phyloP scores from a whole-genome alignment of 192 early-diverging fungal genomes.

The Coemansia sp. region DNA sequence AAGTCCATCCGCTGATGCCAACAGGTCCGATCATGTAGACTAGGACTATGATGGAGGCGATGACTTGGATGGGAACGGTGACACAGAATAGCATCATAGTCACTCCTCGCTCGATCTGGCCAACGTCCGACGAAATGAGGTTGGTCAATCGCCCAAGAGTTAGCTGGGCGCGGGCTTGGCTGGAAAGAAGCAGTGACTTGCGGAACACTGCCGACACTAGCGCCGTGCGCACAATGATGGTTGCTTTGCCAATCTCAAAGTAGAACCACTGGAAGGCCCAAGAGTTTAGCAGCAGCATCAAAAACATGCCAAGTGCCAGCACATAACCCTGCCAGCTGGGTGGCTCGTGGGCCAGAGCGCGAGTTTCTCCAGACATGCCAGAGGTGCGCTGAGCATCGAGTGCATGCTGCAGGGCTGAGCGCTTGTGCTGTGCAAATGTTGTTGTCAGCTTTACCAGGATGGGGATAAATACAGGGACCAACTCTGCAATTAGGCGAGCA shows the following conservation, averaged over 20 bases:
- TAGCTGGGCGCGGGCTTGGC: constrained; percentile 34
- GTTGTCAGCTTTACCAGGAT: constrained; percentile 40
- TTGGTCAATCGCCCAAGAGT: constrained; percentile 39
- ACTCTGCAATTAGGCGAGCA: constrained; percentile 35
- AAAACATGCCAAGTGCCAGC: constrained; percentile 44
- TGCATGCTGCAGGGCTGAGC: constrained; percentile 18
- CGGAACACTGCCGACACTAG: constrained; percentile 58
- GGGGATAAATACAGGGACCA: constrained; percentile 41
- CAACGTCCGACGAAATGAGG: constrained; percentile 40
- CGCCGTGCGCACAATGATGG: constrained; percentile 39
- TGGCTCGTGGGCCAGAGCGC: background rate
- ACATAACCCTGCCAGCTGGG: constrained; percentile 52
- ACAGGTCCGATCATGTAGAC: constrained; percentile 42
- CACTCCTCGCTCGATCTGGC: constrained; percentile 48
- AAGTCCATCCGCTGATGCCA: constrained; percentile 26
- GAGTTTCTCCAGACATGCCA: background rate
- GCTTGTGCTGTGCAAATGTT: constrained; percentile 41
- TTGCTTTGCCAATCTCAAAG: constrained; percentile 43
- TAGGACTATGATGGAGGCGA: constrained; percentile 32
- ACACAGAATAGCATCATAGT: constrained; percentile 37
- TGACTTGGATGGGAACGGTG: constrained; percentile 40
- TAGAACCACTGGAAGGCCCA: constrained; percentile 54
- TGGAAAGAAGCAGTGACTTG: constrained; percentile 58
- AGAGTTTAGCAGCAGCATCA: constrained; percentile 41
- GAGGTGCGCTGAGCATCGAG: background rate